Base-by-base conservation (phyloP, 2,329 filamentous ascomycete genomes). In the Fusarium sp. region DNA sequence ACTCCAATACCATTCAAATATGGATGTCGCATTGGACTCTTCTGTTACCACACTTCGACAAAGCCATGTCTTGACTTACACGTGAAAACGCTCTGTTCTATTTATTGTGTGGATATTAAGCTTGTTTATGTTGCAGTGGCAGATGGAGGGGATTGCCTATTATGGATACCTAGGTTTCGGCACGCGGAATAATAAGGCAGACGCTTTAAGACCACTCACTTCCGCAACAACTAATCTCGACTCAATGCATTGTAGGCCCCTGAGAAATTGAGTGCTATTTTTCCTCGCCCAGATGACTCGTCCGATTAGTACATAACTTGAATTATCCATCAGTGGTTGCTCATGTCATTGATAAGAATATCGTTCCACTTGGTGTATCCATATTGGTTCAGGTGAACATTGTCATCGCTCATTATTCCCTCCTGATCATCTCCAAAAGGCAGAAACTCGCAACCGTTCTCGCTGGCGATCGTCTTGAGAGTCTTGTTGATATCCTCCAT, bases 381-480 rank as follows among this genome's bases (percentile, higher is more conserved):
- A 11, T 14, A 20, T 5, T 18, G 4, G 4, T 63, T 63, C 33
- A 63, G n/a, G 14, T 63, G 59, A 18, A 63, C 43, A 18, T 58
- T 40, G 10, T 63, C 59, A 1, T 50, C 5, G 7, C 50, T 41
- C 59, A 63, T 57, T 0, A 63, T 63, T 0, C 50, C 59, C 4
- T 18, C 14, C 17, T 63, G 58, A 0, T 58, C 39, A 20, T 39
- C 21, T 2, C 45, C 51, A 5, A 51, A 63, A 1, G 58, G 20
- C 2, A 37, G 4, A 13, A 63, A 11, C 2, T 36, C 53, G 15
- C n/a, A 37, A 1, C 6, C 21, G 11, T 50, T 2, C 1, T 8
- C 17, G 4, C 21, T 20, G 1, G 51, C 58, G 1, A 63, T 41
- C 0, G 25, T 13, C 4, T 17, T 18, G 23, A 63, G 13, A 8